phyloP scores from a whole-genome alignment of 257 asterid species.

The Gentiana macrophylla region DNA sequence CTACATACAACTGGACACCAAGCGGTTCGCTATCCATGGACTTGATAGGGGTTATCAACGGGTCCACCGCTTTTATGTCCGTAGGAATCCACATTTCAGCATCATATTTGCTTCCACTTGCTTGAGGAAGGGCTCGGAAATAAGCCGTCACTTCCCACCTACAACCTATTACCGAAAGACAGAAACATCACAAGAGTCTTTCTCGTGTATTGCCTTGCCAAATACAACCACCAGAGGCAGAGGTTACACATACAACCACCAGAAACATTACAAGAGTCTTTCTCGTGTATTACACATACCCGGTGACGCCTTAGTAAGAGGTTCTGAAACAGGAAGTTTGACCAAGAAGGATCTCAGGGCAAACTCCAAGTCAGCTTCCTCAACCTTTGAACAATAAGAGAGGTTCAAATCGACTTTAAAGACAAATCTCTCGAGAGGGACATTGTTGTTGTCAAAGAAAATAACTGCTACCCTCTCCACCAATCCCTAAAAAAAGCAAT shows the following conservation, averaged over 20 bases:
- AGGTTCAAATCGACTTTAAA: constrained; percentile 66
- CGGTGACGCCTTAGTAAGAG: constrained; percentile 50
- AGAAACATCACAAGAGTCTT: neutral
- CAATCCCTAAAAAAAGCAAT: constrained; percentile 36
- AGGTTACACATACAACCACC: too few relatives aligned
- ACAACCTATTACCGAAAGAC: constrained; percentile 36
- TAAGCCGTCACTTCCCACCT: constrained; percentile 90
- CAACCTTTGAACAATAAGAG: constrained; percentile 51
- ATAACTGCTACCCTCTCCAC: constrained; percentile 86
- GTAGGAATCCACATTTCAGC: constrained; percentile 79
- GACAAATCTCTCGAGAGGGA: constrained; percentile 77
- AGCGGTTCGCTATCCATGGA: constrained; percentile 84
- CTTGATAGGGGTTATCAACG: constrained; percentile 66
- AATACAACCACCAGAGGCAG: too few relatives aligned
- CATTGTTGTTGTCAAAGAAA: constrained; percentile 38
- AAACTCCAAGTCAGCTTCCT: constrained; percentile 56
- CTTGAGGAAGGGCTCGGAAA: constrained; percentile 54
- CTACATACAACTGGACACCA: constrained; percentile 72
- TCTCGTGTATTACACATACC: constrained; percentile 26
- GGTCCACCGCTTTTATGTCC: constrained; percentile 73
- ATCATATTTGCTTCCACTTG: constrained; percentile 34
- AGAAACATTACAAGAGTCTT: too few relatives aligned
- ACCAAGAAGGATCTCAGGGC: constrained; percentile 75
- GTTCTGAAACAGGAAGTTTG: constrained; percentile 66
- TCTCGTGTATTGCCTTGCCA: too few relatives aligned